These are phyloP conservation scores for Fusarium denticulatum DNA, from an alignment of 2,329 filamentous ascomycete genomes.

Conservation along the genomic window DNA sequence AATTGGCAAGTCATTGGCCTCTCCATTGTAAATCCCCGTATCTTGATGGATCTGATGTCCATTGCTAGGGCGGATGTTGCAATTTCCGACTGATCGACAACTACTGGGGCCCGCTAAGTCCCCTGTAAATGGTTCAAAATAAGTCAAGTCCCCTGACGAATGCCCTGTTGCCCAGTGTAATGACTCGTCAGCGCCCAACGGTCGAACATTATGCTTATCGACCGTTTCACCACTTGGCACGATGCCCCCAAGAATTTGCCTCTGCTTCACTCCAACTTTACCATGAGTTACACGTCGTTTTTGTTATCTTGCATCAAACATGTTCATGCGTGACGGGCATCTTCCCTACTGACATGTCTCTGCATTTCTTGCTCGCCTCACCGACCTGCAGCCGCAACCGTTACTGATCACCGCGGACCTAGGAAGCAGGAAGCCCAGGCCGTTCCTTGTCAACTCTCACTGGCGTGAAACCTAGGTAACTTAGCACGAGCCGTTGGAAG, in stretches of 20 bases:
- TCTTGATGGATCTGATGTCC: neutral
- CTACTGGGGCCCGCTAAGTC: neutral
- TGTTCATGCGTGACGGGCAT: neutral
- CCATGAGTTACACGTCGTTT: neutral
- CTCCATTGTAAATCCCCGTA: neutral
- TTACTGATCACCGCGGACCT: neutral
- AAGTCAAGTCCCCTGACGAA: neutral
- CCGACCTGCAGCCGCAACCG: neutral
- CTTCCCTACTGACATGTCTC: neutral
- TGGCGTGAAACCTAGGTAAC: constrained; percentile 20
- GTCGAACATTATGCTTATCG: neutral
- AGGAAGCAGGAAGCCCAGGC: constrained; percentile 1
- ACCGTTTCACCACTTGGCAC: neutral
- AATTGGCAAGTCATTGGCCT: neutral
- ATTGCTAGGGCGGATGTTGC: constrained; percentile 1
- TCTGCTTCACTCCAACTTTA: neutral
- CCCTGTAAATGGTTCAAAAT: neutral
- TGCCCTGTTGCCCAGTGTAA: neutral
- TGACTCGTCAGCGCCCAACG: constrained; percentile 6
- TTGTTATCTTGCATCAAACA: neutral
- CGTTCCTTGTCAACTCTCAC: constrained; percentile 18
- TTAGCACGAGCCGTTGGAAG: neutral
- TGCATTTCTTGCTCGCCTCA: neutral
- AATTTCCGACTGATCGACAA: constrained; percentile 23
- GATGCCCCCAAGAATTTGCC: neutral